Base-by-base conservation (phyloP, 495 filamentous ascomycete genomes). In the Aspergillus mulundensis region DNA sequence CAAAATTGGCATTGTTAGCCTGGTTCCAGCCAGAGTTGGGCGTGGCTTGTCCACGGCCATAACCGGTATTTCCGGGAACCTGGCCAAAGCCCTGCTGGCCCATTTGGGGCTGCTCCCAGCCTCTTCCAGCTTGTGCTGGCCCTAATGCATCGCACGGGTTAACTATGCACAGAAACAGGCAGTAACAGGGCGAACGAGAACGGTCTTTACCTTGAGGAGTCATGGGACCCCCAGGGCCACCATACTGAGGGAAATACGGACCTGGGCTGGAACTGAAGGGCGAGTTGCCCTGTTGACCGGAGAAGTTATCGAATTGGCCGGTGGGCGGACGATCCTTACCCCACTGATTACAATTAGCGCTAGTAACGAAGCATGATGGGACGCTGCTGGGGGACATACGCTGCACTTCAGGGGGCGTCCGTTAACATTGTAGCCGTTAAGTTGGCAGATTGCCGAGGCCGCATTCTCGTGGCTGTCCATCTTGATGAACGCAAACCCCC, bases 391-490 rank as follows among this genome's bases (percentile, higher is more conserved):
- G 18, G 41, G 49, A 62, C 90, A 70, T 84, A 97, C 93, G 71
- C 93, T 97, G 81, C 94, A 99, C 80, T 99, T 99, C 63, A 99
- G 70, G 48, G 94, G 95, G 63, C 94, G 88, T 24, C 94, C 94
- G 64, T 99, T 96, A 62, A 99, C 94, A 65, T 96, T 94, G 71
- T 96, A 97, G 8, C 92, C 91, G 63, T 88, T 97, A 55, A 99
- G 76, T 64, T 97, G 93, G 71, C 94, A 99, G 66, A 99, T 99
- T 16, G 94, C 90, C 89, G 94, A 96, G 15, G 94, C 92, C 8
- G 94, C 94, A 73, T 97, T 96, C 70, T 99, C 94, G 60, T 99
- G 94, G 4, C 86, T 88, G 63, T 97, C 94, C 93, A 99, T 97
- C 81, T 99, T 99, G 71, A 99, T 87, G 66, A 99, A 99, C 0